Evolutionary conservation across 2,329 filamentous ascomycete species (phyloP).

Genomic region (Lomentospora prolificans): DNA sequence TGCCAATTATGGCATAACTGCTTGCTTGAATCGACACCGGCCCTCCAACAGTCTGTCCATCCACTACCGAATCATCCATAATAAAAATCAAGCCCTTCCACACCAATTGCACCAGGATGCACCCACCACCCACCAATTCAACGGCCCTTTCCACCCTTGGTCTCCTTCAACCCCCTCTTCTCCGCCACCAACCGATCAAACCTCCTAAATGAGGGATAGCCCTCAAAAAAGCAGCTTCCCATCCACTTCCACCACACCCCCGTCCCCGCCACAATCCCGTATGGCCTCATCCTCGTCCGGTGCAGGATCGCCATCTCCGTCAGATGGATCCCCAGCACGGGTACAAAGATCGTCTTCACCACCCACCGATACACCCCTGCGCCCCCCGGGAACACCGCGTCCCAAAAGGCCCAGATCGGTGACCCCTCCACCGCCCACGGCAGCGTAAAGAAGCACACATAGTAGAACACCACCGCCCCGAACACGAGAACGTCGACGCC

Average conservation of each 20-base stretch:
- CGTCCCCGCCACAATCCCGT: constrained; percentile 35
- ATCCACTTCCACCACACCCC: constrained; percentile 48
- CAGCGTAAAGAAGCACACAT: constrained; percentile 35
- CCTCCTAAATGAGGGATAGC: constrained; percentile 33
- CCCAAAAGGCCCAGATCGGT: constrained; percentile 36
- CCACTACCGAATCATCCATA: too few relatives aligned
- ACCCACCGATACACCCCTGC: constrained; percentile 47
- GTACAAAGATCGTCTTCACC: constrained; percentile 46
- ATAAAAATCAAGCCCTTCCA: background rate
- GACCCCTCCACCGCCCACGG: constrained; percentile 44
- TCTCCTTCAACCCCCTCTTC: constrained; percentile 30
- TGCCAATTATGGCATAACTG: too few relatives aligned
- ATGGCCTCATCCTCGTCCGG: constrained; percentile 32
- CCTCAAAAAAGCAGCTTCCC: constrained; percentile 42
- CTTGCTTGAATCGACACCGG: too few relatives aligned
- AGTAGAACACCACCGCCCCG: constrained; percentile 31
- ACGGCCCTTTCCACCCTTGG: constrained; percentile 30
- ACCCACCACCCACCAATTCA: constrained; percentile 12
- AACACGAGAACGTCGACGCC: constrained; percentile 19
- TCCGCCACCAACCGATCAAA: constrained; percentile 36
- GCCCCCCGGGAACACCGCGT: constrained; percentile 46
- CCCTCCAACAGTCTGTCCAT: too few relatives aligned
- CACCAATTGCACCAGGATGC: background rate
- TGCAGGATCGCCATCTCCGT: constrained; percentile 50
- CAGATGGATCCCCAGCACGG: constrained; percentile 55